Evolutionary conservation across 371 early-diverging fungal species (phyloP).

Genomic region (Basidiobolus meristosporus): DNA sequence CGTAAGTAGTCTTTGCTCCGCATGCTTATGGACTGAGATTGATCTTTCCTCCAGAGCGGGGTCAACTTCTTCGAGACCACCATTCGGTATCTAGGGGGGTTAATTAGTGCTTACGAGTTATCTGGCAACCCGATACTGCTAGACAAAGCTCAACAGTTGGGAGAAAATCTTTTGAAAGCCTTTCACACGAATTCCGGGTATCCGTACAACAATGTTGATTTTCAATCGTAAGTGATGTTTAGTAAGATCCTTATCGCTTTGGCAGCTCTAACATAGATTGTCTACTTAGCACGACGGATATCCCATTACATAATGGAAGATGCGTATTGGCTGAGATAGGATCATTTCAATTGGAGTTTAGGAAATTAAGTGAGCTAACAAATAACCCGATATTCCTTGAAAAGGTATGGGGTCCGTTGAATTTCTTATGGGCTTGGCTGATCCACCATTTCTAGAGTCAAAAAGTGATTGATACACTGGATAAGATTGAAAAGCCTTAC

Average conservation of each 20-base stretch:
- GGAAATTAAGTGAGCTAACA: background rate
- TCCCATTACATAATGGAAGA: no score
- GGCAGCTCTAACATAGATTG: no score
- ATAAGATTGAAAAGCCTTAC: no score
- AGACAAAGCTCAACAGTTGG: constrained; percentile 32
- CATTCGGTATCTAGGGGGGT: constrained; percentile 75
- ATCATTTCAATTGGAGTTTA: background rate
- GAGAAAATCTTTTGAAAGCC: constrained; percentile 16
- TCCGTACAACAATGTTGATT: background rate
- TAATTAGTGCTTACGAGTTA: constrained; percentile 61
- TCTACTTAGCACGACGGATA: no score
- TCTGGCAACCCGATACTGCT: constrained; percentile 22
- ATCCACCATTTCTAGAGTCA: no score
- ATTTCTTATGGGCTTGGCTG: no score
- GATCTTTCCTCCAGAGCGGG: no score
- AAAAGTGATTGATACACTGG: no score
- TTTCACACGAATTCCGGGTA: constrained; percentile 3
- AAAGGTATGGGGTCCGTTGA: no score
- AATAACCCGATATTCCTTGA: background rate
- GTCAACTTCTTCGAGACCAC: constrained; percentile 55
- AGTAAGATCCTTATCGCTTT: background rate
- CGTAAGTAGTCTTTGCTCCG: no score
- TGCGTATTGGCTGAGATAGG: background rate
- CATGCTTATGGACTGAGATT: no score
- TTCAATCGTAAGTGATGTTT: background rate